Percentiles rank a stretch among this genome's conserved stretches.
Conservation (phyloP, 176 grass and related monocot genomes). For the Oropetium thomaeum region DNA sequence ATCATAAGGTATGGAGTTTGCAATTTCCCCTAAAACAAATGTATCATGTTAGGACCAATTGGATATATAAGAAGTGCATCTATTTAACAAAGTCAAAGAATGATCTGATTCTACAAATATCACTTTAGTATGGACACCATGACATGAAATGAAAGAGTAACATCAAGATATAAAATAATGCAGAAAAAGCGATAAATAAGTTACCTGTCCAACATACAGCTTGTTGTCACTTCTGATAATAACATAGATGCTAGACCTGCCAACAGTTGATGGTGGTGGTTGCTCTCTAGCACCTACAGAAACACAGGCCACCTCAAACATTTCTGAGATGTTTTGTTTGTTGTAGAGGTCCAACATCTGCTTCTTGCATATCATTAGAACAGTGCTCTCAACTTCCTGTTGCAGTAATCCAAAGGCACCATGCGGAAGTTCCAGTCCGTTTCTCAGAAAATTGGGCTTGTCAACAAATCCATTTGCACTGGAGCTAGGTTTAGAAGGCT, state of each 20-base stretch:
- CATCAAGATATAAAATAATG: background rate
- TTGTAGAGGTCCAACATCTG: slow-evolving; percentile 59
- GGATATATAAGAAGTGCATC: background rate
- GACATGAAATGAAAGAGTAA: background rate
- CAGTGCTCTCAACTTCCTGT: slow-evolving; percentile 63
- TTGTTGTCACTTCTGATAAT: slow-evolving; percentile 70
- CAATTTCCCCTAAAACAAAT: no score
- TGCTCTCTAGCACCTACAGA: slow-evolving; percentile 72
- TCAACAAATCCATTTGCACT: slow-evolving; percentile 27
- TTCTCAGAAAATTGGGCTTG: slow-evolving; percentile 25
- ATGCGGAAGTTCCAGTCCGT: slow-evolving; percentile 20
- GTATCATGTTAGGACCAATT: background rate
- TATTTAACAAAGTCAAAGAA: background rate
- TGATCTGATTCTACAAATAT: background rate
- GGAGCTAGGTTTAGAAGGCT: slow-evolving; percentile 9
- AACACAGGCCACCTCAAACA: slow-evolving; percentile 51
- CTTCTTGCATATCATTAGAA: slow-evolving; percentile 64
- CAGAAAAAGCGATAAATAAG: slow-evolving; percentile 1
- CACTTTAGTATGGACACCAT: background rate
- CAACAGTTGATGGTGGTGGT: slow-evolving; percentile 85
- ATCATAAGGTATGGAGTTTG: no score
- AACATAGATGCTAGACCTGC: slow-evolving; percentile 79
- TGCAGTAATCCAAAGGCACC: slow-evolving; percentile 21
- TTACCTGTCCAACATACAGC: slow-evolving; percentile 93
- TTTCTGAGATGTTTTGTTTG: slow-evolving; percentile 48